Evolutionary conservation across 1,139 yeast species (phyloP), one percentile per base, ranked within the genome.

Genomic region (Debaryomycetaceae sp.): DNA sequence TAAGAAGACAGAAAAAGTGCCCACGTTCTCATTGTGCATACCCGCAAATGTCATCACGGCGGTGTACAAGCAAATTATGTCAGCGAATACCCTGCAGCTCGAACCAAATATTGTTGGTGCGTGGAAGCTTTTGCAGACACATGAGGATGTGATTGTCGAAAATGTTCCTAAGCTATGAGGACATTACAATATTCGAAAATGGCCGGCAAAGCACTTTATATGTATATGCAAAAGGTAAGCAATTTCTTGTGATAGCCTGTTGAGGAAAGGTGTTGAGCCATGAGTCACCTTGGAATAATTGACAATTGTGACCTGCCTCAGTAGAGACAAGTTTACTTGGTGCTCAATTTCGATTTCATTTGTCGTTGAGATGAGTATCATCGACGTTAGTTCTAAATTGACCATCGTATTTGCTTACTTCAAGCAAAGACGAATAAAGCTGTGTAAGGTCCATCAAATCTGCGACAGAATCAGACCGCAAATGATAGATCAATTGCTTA

Each of bases 401-500:
- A 14, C 25, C 7, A n/a, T 54, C 63, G 27, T 44, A 57, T 13
- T 65, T 45, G 32, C 71, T 59, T 2, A 70, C 76, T 39, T 71
- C 75, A 30, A 72, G 43, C 31, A 72, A 51, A 1, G 75, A 61
- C 18, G 65, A 49, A 45, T 71, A 73, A 30, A 72, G 49, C 11
- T 55, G 55, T 5, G 73, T 64, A 41, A 75, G 51, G 36, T 72
- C 78, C 31, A 58, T 46, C 39, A 75, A 49, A 40, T 73, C 80
- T 1, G 51, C 40, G 5, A 74, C 52, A 1, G 75, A 64, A 28
- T 67, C 73, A 0, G 75, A 65, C 34, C 71, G 54, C 37, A 75
- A 56, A 31, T 75, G 75, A 40, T 63, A 66, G 7, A 75, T 53
- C 25, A 75, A 48, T 42, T 73, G 78, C 41, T 70, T 72, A 46